Conservation (phyloP, 345 rosid genomes). For the Eucalyptus viminalis region DNA sequence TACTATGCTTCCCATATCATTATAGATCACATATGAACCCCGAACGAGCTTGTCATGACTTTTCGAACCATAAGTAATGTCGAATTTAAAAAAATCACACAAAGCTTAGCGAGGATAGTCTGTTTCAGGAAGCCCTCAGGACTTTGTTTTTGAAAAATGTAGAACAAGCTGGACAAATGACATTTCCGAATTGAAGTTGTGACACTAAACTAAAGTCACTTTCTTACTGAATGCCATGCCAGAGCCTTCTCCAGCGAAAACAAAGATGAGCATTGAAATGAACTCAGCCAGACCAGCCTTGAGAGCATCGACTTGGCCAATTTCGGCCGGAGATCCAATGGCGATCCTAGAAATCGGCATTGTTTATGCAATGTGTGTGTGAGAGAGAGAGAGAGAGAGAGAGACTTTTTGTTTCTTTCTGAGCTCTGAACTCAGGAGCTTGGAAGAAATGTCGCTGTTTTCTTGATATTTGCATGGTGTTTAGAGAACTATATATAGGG, state of each 20-base stretch:
- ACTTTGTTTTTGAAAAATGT: background rate
- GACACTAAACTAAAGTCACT: background rate
- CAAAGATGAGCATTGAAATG: conserved; percentile 58
- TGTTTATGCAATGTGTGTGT: background rate
- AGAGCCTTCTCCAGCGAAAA: conserved; percentile 72
- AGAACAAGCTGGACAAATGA: background rate
- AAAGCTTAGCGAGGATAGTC: background rate
- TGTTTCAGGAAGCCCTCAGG: background rate
- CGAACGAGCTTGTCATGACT: background rate
- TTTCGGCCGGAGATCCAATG: conserved; percentile 31
- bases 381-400: background rate
- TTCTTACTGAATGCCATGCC: conserved; percentile 61
- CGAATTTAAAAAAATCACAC: background rate
- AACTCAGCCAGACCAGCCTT: conserved; percentile 60
- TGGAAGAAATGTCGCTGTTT: background rate
- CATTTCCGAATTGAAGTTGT: background rate
- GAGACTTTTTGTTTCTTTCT: background rate
- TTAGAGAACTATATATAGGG: background rate
- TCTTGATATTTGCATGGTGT: background rate
- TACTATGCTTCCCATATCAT: background rate
- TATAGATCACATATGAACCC: background rate
- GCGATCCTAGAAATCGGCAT: conserved; percentile 42
- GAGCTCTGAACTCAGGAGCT: background rate
- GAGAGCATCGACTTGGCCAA: conserved; percentile 30
- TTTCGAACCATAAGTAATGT: background rate